Percentiles rank a stretch among this genome's conserved stretches.
These are phyloP conservation scores for Saccharomycopsis crataegensis DNA, from an alignment of 1,139 yeast species.

Conservation along the genomic window DNA sequence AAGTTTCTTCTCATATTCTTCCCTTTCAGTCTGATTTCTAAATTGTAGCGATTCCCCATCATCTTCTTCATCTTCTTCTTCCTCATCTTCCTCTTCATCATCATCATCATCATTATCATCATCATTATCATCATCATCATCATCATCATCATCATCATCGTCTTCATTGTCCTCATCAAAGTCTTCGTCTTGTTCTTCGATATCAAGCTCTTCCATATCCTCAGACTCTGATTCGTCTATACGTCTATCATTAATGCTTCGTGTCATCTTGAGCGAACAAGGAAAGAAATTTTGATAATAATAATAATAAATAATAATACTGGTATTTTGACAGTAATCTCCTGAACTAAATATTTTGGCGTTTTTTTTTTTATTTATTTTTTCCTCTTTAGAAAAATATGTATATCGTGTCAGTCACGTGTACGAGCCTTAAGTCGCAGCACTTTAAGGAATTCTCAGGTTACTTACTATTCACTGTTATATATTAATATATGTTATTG, in stretches of 20 bases:
- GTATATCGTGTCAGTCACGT: too few relatives aligned
- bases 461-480: too few relatives aligned
- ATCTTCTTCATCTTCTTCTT: constrained; percentile 20
- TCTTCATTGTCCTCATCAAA: constrained; percentile 16
- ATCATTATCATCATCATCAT: constrained; percentile 17
- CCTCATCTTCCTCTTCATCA: constrained; percentile 17
- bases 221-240: neutral
- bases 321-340: too few relatives aligned
- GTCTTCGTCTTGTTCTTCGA: constrained; percentile 1
- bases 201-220: neutral
- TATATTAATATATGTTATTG: too few relatives aligned
- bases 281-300: neutral
- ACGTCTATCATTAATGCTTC: neutral
- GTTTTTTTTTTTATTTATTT: neutral
- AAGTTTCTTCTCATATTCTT: constrained; percentile 20
- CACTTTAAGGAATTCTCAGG: too few relatives aligned
- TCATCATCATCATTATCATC: constrained; percentile 20
- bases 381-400: too few relatives aligned
- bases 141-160: constrained; percentile 16
- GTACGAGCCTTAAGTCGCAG: too few relatives aligned
- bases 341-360: too few relatives aligned
- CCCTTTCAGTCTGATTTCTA: constrained; percentile 8
- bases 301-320: neutral
- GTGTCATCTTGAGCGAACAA: neutral
- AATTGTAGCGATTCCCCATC: constrained; percentile 20